Percentiles rank a stretch among this genome's conserved stretches.
Conservation (phyloP, 2,329 filamentous ascomycete species). For the Saccharata proteae region DNA sequence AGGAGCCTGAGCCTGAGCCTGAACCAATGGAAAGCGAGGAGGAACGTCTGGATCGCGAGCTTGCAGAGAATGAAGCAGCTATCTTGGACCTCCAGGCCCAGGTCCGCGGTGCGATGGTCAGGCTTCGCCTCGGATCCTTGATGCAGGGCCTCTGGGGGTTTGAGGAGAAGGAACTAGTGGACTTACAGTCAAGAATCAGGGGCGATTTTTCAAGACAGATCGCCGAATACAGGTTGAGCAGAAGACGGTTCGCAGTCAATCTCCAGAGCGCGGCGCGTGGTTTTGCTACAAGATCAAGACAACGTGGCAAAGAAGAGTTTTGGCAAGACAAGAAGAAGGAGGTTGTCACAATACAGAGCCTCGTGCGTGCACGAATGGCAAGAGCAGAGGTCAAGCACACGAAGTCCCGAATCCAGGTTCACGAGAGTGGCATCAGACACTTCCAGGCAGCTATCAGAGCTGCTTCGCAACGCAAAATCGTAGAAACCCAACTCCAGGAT, state of each 20-base stretch:
- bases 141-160: constrained; percentile 89
- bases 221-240: constrained; percentile 66
- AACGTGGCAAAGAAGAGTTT: constrained; percentile 50
- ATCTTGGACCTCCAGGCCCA: constrained; percentile 80
- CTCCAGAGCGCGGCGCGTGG: constrained; percentile 73
- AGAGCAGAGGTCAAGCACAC: constrained; percentile 32
- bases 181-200: constrained; percentile 76
- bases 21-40: constrained; percentile 75
- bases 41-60: constrained; percentile 70
- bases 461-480: constrained; percentile 28
- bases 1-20: constrained; percentile 62
- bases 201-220: constrained; percentile 82
- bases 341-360: constrained; percentile 69
- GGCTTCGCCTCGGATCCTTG: constrained; percentile 62
- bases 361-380: constrained; percentile 56
- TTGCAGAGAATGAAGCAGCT: constrained; percentile 60
- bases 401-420: constrained; percentile 34
- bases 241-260: constrained; percentile 66
- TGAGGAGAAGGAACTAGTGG: constrained; percentile 59
- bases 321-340: constrained; percentile 60
- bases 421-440: constrained; percentile 33
- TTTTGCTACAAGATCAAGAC: constrained; percentile 55
- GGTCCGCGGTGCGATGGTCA: constrained; percentile 65
- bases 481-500: constrained; percentile 43
- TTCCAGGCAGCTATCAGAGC: constrained; percentile 47